phyloP scores from a whole-genome alignment of 2,329 filamentous ascomycete species.

The Fusarium transvaalense region DNA sequence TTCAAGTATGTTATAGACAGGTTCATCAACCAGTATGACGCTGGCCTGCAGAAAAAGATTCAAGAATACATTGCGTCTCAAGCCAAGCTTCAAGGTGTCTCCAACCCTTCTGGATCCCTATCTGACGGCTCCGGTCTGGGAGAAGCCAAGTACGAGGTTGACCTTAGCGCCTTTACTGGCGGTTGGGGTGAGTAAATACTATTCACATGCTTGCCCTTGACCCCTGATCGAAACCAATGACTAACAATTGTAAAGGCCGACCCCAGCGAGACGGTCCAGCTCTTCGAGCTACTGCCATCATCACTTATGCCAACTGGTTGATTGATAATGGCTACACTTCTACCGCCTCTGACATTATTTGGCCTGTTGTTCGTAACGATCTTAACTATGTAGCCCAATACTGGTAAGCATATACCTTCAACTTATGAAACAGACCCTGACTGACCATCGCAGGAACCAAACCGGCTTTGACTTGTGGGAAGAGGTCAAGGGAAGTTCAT shows the following conservation, averaged over 20 bases:
- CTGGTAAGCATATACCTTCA: constrained; percentile 59
- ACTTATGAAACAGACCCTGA: constrained; percentile 1
- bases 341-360: constrained; percentile 68
- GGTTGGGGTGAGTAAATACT: constrained; percentile 69
- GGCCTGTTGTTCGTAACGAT: constrained; percentile 82
- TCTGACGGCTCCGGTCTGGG: constrained; percentile 68
- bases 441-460: constrained; percentile 58
- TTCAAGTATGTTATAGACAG: constrained; percentile 77
- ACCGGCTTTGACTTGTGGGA: constrained; percentile 86
- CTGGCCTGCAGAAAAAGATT: constrained; percentile 69
- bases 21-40: constrained; percentile 70
- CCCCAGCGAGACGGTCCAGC: constrained; percentile 85
- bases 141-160: constrained; percentile 79
- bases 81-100: constrained; percentile 73
- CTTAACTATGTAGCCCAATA: constrained; percentile 80
- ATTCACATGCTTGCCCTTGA: neutral
- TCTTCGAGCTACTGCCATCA: constrained; percentile 79
- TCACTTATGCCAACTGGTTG: constrained; percentile 79
- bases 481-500: constrained; percentile 80
- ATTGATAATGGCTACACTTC: constrained; percentile 73
- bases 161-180: constrained; percentile 73
- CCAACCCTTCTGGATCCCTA: constrained; percentile 75
- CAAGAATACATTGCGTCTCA: constrained; percentile 77
- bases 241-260: constrained; percentile 60
- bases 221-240: neutral